A percentile compares a stretch with the other conserved stretches of the same genome.
Conservation (phyloP, 2,329 filamentous ascomycete genomes). For the Colletotrichum orbiculare region DNA sequence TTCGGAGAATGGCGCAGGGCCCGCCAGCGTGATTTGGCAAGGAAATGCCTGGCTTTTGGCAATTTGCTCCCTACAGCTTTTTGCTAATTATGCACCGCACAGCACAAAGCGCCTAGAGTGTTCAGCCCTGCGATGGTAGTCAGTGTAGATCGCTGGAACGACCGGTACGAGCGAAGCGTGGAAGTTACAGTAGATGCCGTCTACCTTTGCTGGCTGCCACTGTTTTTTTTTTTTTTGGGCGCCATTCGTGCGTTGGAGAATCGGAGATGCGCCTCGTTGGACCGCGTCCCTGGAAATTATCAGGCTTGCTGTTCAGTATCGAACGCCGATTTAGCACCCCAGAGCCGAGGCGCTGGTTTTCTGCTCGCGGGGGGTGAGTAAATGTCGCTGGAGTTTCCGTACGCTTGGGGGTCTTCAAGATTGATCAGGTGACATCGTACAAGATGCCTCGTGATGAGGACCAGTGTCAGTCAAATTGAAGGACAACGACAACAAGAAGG, state of each 20-base stretch:
- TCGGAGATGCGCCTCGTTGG: slow-evolving; percentile 15
- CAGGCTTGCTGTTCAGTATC: background rate
- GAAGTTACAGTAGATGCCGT: slow-evolving; percentile 4
- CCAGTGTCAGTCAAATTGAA: slow-evolving; percentile 23
- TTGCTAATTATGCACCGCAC: slow-evolving; percentile 12
- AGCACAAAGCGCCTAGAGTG: background rate
- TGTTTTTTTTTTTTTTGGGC: background rate
- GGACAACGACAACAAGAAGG: slow-evolving; percentile 6
- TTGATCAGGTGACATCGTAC: slow-evolving; percentile 22
- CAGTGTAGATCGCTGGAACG: background rate
- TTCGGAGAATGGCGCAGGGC: slow-evolving; percentile 5
- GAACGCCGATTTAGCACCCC: background rate
- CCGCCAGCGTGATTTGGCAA: slow-evolving; percentile 29
- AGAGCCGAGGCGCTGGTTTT: background rate
- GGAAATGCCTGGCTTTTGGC: slow-evolving; percentile 9
- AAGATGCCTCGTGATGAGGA: background rate
- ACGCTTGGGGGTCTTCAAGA: background rate
- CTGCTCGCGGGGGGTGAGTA: background rate
- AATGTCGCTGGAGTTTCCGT: slow-evolving; percentile 1
- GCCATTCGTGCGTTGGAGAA: slow-evolving; percentile 9
- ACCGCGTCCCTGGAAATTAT: background rate
- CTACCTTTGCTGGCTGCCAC: background rate
- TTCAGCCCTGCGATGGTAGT: slow-evolving; percentile 31
- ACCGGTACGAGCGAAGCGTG: background rate
- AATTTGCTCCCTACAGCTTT: slow-evolving; percentile 20